Base-by-base conservation (phyloP, 1,284 basidiomycete genomes). In the Pyrrhoderma lamaoense region DNA sequence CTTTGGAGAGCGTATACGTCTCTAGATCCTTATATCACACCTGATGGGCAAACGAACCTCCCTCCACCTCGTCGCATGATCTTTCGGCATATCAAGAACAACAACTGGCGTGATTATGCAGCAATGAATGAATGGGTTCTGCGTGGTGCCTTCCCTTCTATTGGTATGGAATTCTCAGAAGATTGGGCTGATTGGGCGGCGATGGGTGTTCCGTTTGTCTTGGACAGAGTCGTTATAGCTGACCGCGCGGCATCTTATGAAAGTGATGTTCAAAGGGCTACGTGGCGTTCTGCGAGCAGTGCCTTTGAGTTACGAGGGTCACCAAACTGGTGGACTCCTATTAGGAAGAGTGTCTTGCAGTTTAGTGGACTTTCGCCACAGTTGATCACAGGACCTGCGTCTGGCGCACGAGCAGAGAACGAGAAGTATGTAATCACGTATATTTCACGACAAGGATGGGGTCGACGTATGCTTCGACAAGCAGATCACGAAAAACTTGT, bases 1-100 rank as follows among this genome's bases (percentile, higher is more conserved):
- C 77, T 93, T 58, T 93, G 90, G 90, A 76, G 89, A 19, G 82
- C 89, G 0, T 93, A 93, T 62, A 79, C 89, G 31, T 82, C 86
- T 1, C 73, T 93, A 14, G 89, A 92, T 64, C 76, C 77, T 0
- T 69, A 68, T 21, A 89, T 92, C 56, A 67, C 80, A 8, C 58
- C 75, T 0, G 68, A 74, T 36, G 89, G 89, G 18, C 74, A 76
- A 44, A 84, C 84, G 1, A 69, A 73, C 0, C 80, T 94, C 18
- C 85, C 87, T 0, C 72, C 84, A 0, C 79, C 85, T 0, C 76
- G 82, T 1, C 82, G 85, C 7, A 69, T 93, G 58, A 68, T 91
- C 58, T 90, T 93, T 66, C 74, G 80, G 38, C 82, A 85, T 57
- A 67, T 86, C 16, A 79, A 84, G 51, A 78, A 79, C 3, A 75